Evolutionary conservation across 345 rosid species (phyloP), one percentile per base, ranked within the genome.

Genomic region (Brassica rapa): DNA sequence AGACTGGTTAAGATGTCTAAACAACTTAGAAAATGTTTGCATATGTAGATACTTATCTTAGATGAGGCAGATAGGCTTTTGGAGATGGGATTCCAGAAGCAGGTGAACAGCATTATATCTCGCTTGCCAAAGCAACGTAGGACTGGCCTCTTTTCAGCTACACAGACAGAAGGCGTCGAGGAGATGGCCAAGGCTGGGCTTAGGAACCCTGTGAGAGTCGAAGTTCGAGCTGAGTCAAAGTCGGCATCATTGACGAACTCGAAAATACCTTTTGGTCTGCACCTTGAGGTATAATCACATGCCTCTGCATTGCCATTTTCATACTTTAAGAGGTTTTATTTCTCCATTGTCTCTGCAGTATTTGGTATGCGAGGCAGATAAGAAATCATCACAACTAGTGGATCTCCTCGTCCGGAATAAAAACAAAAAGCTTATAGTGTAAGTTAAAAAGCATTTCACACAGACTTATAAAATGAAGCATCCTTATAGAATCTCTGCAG

Each of bases 101-200:
- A 90, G 86, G 82, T 95, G 64, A 86, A 73, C 83, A 80, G 84
- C 57, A 85, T 95, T 51, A 84, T 93, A 67, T 89, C 97, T 75
- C 92, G 88, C 66, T 87, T 93, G 74, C 99, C 98, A 6, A 95
- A 91, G 86, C 97, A 89, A 65, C 87, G 98, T 2, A 87, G 99
- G 86, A 95, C 99, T 79, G 94, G 99, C 29, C 94, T 93, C 70
- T 95, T 95, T 82, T 95, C 98, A 27, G 99, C 99, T 66, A 93
- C 98, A 72, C 99, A 95, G 79, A 93, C 98, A n/a, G 93, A 93
- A 82, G 98, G 92, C 1, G 98, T 95, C 70, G 88, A 87, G 79
- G 98, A 93, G 82, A 75, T 95, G 29, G 77, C 98, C 10, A 90
- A 86, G 85, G 99, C 99, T 30, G 97, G 98, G 46, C 79, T 95